These are phyloP conservation scores for Juncus effusus DNA, from an alignment of 176 grass and related monocot genomes.

Conservation along the genomic window DNA sequence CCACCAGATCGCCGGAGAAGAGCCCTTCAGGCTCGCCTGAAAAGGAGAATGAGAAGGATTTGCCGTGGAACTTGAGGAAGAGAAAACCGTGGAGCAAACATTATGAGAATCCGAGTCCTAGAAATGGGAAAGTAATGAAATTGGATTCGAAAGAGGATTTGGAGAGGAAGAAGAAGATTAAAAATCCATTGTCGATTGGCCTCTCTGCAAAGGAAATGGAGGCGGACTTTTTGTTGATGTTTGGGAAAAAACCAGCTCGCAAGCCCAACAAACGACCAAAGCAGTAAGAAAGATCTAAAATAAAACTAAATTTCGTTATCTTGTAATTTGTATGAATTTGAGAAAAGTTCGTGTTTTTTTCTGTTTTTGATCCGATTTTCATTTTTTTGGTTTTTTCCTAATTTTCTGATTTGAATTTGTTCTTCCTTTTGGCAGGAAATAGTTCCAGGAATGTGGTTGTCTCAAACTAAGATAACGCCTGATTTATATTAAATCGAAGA, in stretches of 20 bases:
- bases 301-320: constrained; percentile 8
- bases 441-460: constrained; percentile 63
- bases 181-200: constrained; percentile 31
- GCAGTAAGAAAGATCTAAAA: constrained; percentile 32
- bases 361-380: too few relatives aligned
- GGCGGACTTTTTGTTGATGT: constrained; percentile 64
- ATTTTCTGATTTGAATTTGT: constrained; percentile 23
- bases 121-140: not conserved
- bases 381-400: not conserved
- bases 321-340: not conserved
- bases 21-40: constrained; percentile 17
- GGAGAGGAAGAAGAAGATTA: not conserved
- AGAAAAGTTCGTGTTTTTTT: too few relatives aligned
- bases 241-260: constrained; percentile 55
- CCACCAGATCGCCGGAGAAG: constrained; percentile 20
- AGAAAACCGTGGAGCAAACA: constrained; percentile 6
- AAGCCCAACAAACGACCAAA: constrained; percentile 42
- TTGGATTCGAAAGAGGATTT: too few relatives aligned
- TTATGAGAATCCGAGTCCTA: not conserved
- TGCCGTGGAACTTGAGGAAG: constrained; percentile 24
- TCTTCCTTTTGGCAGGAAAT: constrained; percentile 41
- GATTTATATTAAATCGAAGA: constrained; percentile 52
- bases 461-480: constrained; percentile 45
- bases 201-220: constrained; percentile 70
- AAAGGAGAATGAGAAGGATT: constrained; percentile 16